phyloP scores from a whole-genome alignment of 768 basidiomycete genomes.

The Agaricus bisporus region DNA sequence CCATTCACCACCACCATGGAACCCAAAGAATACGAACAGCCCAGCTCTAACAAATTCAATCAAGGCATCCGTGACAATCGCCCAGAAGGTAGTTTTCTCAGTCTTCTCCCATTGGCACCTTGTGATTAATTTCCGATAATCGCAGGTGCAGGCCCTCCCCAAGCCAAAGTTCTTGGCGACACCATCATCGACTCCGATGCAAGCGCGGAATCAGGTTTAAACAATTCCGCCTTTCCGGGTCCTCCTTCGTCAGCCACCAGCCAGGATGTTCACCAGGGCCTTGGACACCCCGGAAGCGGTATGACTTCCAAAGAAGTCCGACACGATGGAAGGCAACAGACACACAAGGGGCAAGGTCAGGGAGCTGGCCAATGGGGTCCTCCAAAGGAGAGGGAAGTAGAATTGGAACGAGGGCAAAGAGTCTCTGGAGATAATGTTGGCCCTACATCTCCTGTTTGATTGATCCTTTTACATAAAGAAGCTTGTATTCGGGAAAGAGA shows the following conservation, averaged over 20 bases:
- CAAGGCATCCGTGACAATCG: conserved; percentile 11
- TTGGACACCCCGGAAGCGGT: conserved; percentile 10
- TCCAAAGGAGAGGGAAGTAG: not conserved
- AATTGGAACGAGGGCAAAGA: conserved; percentile 2
- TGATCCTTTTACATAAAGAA: too few species aligned
- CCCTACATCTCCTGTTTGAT: conserved; percentile 3
- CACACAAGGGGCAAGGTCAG: conserved; percentile 1
- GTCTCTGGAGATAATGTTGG: not conserved
- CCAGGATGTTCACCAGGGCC: conserved; percentile 6
- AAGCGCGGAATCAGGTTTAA: not conserved
- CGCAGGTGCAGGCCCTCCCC: conserved; percentile 1
- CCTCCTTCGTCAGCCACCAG: conserved; percentile 8
- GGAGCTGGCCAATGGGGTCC: conserved; percentile 7
- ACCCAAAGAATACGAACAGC: not conserved
- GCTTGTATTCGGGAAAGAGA: too few species aligned
- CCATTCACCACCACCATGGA: not conserved
- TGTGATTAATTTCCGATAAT: not conserved
- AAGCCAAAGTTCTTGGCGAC: not conserved
- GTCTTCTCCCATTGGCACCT: too few species aligned
- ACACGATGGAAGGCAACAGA: not conserved
- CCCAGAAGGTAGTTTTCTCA: conserved; percentile 2
- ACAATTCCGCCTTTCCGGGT: conserved; percentile 1
- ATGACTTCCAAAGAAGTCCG: conserved; percentile 6
- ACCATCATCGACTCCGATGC: conserved; percentile 6
- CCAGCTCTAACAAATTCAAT: not conserved